phyloP scores from a whole-genome alignment of 2,329 filamentous ascomycete genomes.

The Trichoderma hamatum region DNA sequence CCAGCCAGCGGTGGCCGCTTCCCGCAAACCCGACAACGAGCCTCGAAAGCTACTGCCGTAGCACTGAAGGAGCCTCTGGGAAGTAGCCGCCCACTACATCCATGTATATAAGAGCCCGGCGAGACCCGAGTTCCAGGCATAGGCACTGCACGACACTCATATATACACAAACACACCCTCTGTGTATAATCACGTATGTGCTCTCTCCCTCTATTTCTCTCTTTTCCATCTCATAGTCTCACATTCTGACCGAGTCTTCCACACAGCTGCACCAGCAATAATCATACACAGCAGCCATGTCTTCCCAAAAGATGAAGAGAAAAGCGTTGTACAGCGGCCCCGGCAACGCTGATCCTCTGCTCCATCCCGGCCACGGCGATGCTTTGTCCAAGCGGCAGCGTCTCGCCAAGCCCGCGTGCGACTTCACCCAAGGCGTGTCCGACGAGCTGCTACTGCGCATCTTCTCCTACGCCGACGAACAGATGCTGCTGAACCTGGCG shows the following conservation, averaged over 20 bases:
- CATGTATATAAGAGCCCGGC: slow-evolving; percentile 16
- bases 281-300: not conserved
- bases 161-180: not conserved
- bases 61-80: not conserved
- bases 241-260: not conserved
- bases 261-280: not conserved
- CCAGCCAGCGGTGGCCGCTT: not conserved
- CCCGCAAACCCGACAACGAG: not conserved
- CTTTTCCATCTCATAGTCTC: not conserved
- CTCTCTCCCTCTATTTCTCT: not conserved
- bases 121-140: not conserved
- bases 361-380: slow-evolving; percentile 3
- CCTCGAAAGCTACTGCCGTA: not conserved
- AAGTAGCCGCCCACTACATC: not conserved
- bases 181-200: not conserved
- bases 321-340: slow-evolving; percentile 14
- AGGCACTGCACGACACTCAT: not conserved
- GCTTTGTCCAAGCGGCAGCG: slow-evolving; percentile 34
- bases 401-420: slow-evolving; percentile 38
- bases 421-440: slow-evolving; percentile 74
- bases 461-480: slow-evolving; percentile 72
- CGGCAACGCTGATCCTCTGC: not conserved
- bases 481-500: slow-evolving; percentile 64
- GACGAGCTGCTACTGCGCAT: slow-evolving; percentile 88
- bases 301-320: slow-evolving; percentile 3